Evolutionary conservation across 2,329 filamentous ascomycete genomes (phyloP), one percentile per base, ranked within the genome.

Genomic region (Scolecobasidium constrictum): DNA sequence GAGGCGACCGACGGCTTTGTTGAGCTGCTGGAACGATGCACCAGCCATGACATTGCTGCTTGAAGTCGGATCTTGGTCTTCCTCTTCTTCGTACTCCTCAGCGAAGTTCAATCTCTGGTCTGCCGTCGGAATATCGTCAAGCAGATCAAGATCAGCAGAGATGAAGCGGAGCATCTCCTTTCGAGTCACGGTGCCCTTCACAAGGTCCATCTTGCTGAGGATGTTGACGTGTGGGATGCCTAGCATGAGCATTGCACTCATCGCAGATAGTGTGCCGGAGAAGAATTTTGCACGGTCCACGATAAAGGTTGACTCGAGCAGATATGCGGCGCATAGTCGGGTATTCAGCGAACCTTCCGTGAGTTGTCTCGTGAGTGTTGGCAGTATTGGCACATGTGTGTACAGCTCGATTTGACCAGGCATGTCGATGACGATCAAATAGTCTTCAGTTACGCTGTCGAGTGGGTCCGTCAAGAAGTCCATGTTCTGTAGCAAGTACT

Each of bases 161-260:
- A 94, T 68, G 57, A 94, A 98, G 17, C 86, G 75, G 66, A 93
- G 93, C 47, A 98, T 60, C 53, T 96, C 87, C 60, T 83, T 83
- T 62, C 86, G 86, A 46, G 81, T 80, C 19, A 96, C 76, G 62
- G 92, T 85, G 31, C 85, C 86, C 60, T 92, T 92, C 51, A 96
- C 79, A 47, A 96, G 75, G 60, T 98, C 92, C 88, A 96, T 96
- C 67, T 98, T 98, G 58, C 83, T 93, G 44, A 98, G 68, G 47
- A 98, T 83, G 60, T 98, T 98, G 58, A 98, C 78, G 59, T 98
- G 92, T 4, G 92, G 92, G 50, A 96, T 78, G 65, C 96, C 92
- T 49, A 98, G 76, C 86, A 96, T 92, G 55, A 98, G 78, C 92
- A 98, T 98, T 50, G 92, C 88, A 56, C 85, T 93, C 92, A 98